Percentiles rank a stretch among this genome's conserved stretches.
These are phyloP conservation scores for Eucalyptus melliodora DNA, from an alignment of 345 rosid species.

Conservation along the genomic window DNA sequence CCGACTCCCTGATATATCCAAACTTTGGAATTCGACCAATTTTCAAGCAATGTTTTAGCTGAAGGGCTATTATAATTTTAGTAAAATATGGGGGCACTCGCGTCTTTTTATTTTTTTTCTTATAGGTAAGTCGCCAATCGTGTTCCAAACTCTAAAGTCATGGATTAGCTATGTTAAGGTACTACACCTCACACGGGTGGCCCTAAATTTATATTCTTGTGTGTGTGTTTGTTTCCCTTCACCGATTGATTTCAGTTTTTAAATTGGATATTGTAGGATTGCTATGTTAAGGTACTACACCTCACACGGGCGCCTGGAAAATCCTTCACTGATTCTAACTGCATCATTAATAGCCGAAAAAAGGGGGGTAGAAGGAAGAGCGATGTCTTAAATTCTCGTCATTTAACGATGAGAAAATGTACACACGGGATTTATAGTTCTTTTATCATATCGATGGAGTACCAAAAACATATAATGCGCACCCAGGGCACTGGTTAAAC, in stretches of 20 bases:
- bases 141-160: no score
- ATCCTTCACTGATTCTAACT: background rate
- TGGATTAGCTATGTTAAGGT: no score
- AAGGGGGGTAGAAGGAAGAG: no score
- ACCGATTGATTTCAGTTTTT: no score
- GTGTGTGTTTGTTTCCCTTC: no score
- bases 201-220: no score
- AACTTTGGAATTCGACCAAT: background rate
- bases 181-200: no score
- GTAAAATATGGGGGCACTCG: background rate
- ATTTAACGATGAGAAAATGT: background rate
- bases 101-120: no score
- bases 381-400: no score
- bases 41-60: background rate
- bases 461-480: background rate
- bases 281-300: no score
- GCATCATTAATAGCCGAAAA: background rate
- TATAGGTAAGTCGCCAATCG: no score
- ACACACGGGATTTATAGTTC: background rate
- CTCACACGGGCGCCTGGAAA: background rate
- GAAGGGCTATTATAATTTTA: background rate
- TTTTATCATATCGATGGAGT: background rate
- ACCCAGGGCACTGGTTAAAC: background rate
- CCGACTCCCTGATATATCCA: background rate
- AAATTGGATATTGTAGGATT: no score